Evolutionary conservation across 73 alveolate genomes (phyloP).

Genomic region (Paramecium tetraurelia): DNA sequence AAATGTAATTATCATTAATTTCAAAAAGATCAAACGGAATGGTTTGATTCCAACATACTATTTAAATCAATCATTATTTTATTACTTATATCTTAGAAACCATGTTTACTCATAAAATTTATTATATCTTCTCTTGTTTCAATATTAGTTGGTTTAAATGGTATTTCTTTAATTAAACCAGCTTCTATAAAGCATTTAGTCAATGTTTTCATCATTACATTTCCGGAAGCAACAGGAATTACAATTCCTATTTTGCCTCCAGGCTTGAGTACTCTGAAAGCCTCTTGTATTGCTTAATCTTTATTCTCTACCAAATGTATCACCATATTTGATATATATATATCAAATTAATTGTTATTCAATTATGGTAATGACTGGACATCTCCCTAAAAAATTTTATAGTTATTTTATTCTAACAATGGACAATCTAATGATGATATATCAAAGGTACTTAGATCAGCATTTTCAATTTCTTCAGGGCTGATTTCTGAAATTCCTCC

Average conservation of each 20-base stretch:
- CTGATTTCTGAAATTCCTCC: neutral
- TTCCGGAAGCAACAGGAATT: neutral
- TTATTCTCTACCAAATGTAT: neutral
- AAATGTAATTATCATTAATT: neutral
- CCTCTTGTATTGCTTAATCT: neutral
- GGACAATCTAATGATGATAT: neutral
- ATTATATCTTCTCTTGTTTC: neutral
- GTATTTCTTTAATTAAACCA: neutral
- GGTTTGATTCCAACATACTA: neutral
- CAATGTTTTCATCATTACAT: neutral
- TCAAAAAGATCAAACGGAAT: neutral
- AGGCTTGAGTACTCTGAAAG: neutral
- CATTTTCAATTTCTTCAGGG: neutral
- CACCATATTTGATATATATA: neutral
- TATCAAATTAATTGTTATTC: neutral
- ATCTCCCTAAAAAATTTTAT: neutral
- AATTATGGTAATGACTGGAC: neutral
- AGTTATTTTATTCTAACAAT: neutral
- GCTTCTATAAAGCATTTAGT: neutral
- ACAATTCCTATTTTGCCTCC: neutral
- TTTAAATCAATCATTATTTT: neutral
- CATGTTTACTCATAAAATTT: neutral
- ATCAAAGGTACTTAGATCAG: neutral
- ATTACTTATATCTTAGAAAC: neutral
- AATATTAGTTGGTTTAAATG: neutral